Evolutionary conservation across 1,284 basidiomycete genomes (phyloP), one percentile per base, ranked within the genome.

Genomic region (Microbotryum silenes-acaulis): DNA sequence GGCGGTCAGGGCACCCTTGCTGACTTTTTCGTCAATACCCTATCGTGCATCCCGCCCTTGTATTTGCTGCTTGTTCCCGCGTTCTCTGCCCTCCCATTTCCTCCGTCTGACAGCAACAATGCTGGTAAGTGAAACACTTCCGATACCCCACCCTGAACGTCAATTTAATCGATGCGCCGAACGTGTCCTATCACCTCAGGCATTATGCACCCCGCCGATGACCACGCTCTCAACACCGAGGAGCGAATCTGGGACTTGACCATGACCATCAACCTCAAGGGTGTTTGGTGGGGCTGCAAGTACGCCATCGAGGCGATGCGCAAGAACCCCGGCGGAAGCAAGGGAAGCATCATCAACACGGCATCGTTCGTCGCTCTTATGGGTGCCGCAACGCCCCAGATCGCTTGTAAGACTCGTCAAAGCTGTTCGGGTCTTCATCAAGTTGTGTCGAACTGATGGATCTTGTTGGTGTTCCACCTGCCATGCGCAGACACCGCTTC

Each of bases 281-380:
- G 93, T 59, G 94, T 97, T 62, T 97, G 93, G 93, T 97, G 87
- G 85, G 93, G 94, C 51, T 93, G 88, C 82, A 96, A 97, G 77
- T 87, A 97, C 74, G 93, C 91, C 8, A 92, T 97, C 73, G 80
- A 87, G 59, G 94, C 93, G 27, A 97, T 97, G 93, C 85, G 90
- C 66, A 79, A 89, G 67, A 97, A 97, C 77, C 83, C 88, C 16
- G 82, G 83, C 50, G 91, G 83, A 71, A 78, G 79, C 23, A 92
- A 92, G 59, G 93, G 93, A 62, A 91, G 88, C 71, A 91, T 97
- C 77, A 97, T 97, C 79, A 97, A 97, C 78, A 94, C 88, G 7
- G 92, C 94, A 8, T 92, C 89, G 70, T 97, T 97, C 73, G 93
- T 97, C 29, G 91, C 91, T 49, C 78, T 91, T 66, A 80, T 92